phyloP scores from a whole-genome alignment of 108 stramenopile genomes.

The Fragilariopsis cylindrus region DNA sequence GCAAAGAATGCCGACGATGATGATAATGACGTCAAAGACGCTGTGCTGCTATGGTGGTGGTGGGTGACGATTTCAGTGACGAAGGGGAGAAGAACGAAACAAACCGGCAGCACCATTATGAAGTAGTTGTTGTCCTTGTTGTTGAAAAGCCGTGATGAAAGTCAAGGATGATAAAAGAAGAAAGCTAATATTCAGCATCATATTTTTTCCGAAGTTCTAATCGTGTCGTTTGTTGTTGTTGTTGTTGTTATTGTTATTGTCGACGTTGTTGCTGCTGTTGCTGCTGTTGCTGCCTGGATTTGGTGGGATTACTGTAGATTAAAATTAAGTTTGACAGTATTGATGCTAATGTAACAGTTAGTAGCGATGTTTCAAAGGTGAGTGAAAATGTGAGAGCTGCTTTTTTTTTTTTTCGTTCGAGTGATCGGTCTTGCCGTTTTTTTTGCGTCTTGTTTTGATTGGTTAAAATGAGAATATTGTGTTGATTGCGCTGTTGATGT shows the following conservation, averaged over 20 bases:
- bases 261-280: not conserved
- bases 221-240: not conserved
- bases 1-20: conserved; percentile 7
- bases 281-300: not conserved
- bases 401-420: too few relatives aligned
- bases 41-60: not conserved
- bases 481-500: too few relatives aligned
- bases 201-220: too few relatives aligned
- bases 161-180: conserved; percentile 2
- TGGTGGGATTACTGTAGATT: too few relatives aligned
- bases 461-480: too few relatives aligned
- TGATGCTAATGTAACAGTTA: too few relatives aligned
- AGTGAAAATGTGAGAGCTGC: too few relatives aligned
- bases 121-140: not conserved
- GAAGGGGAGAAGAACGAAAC: not conserved
- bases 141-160: conserved; percentile 8
- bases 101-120: too few relatives aligned
- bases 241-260: not conserved
- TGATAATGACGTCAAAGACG: not conserved
- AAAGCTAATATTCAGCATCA: not conserved
- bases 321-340: too few relatives aligned
- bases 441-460: too few relatives aligned
- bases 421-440: too few relatives aligned
- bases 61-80: not conserved
- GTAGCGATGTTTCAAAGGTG: too few relatives aligned